Conservation (phyloP, 2,329 filamentous ascomycete species). For the Aspergillus phoenicis region DNA sequence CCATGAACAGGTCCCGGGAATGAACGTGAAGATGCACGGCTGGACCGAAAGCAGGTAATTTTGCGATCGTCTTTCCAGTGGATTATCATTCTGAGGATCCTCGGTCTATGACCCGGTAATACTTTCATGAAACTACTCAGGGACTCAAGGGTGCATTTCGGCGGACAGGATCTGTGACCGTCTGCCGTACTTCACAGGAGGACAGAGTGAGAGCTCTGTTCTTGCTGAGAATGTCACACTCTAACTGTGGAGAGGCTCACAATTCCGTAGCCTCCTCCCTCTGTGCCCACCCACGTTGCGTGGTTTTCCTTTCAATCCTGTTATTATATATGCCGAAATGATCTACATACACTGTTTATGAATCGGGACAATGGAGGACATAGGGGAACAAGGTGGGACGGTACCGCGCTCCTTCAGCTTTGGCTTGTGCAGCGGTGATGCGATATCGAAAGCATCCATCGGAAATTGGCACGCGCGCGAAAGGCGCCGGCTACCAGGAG, state of each 20-base stretch:
- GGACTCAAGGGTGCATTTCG: neutral
- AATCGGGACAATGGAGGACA: constrained; percentile 9
- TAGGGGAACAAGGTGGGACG: constrained; percentile 5
- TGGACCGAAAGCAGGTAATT: constrained; percentile 35
- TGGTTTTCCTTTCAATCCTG: constrained; percentile 19
- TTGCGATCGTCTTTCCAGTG: neutral
- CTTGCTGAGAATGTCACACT: neutral
- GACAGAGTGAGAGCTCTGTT: neutral
- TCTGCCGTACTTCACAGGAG: neutral
- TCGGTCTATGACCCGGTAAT: neutral
- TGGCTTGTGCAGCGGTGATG: neutral
- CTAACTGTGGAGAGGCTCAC: neutral
- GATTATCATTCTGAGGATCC: neutral
- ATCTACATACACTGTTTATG: constrained; percentile 26
- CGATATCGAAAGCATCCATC: too few relatives aligned
- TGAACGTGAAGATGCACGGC: constrained; percentile 43
- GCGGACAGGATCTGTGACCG: neutral
- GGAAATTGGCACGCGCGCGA: neutral
- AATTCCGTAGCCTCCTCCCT: constrained; percentile 1
- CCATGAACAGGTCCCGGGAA: constrained; percentile 30
- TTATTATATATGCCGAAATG: constrained; percentile 28
- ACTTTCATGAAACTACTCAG: neutral
- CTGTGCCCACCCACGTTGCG: constrained; percentile 7
- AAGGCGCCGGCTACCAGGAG: neutral
- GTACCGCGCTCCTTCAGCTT: constrained; percentile 6